These are phyloP conservation scores for Pyrus pyrifolia DNA, from an alignment of 306 rosid genomes.

Conservation along the genomic window DNA sequence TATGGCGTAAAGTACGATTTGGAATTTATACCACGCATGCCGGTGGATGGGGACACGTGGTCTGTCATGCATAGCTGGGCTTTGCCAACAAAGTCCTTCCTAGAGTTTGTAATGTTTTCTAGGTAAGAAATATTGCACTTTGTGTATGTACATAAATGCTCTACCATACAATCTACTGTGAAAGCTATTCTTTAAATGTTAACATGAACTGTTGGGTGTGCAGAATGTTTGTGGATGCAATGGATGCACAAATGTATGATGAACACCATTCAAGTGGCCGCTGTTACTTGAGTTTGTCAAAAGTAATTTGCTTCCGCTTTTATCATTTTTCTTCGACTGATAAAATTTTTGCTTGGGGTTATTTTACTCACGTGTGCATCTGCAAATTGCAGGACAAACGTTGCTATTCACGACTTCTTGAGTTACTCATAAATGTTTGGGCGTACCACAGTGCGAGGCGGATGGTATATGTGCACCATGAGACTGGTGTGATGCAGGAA, in stretches of 20 bases:
- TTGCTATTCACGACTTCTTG: conserved; percentile 87
- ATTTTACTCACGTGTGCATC: background rate
- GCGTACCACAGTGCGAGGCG: conserved; percentile 86
- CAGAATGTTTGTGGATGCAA: conserved; percentile 92
- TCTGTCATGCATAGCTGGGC: conserved; percentile 90
- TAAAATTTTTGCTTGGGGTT: background rate
- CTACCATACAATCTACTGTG: background rate
- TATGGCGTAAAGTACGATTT: conserved; percentile 50
- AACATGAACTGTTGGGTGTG: conserved; percentile 12
- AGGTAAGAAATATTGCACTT: conserved; percentile 41
- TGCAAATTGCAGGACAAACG: conserved; percentile 65
- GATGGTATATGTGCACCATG: conserved; percentile 72
- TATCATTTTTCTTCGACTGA: background rate
- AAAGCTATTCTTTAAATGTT: background rate
- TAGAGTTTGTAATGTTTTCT: conserved; percentile 94
- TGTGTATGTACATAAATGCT: background rate
- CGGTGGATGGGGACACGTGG: conserved; percentile 77
- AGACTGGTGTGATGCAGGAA: conserved; percentile 78
- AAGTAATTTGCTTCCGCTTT: conserved; percentile 38
- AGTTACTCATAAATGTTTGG: conserved; percentile 82
- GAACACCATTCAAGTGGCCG: conserved; percentile 72
- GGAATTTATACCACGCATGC: conserved; percentile 76
- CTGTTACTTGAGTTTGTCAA: conserved; percentile 73
- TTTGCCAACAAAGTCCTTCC: conserved; percentile 81
- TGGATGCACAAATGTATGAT: conserved; percentile 70